phyloP scores from a whole-genome alignment of 768 basidiomycete genomes.

The Lactarius trivialis region DNA sequence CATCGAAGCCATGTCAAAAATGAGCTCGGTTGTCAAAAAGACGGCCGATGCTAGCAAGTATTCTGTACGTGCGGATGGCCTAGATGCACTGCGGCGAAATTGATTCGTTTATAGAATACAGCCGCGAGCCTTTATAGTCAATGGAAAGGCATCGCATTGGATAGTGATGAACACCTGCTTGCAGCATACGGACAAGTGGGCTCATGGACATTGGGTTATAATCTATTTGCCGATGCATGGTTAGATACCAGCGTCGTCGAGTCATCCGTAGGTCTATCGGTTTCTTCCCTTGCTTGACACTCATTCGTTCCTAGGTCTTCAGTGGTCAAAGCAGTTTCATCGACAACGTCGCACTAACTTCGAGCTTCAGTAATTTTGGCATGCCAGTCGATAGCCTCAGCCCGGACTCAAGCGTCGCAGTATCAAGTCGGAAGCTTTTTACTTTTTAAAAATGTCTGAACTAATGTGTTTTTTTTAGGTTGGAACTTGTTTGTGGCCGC shows the following conservation, averaged over 20 bases:
- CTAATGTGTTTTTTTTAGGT: slow-evolving; percentile 1
- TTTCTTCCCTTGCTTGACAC: background rate
- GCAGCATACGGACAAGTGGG: background rate
- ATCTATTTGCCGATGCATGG: slow-evolving; percentile 55
- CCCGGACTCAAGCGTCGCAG: background rate
- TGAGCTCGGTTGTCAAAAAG: slow-evolving; percentile 32
- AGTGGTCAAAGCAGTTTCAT: slow-evolving; percentile 1
- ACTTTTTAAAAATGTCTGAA: background rate
- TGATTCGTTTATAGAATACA: slow-evolving; percentile 2
- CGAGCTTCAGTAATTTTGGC: slow-evolving; percentile 6
- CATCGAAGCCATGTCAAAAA: slow-evolving; percentile 56
- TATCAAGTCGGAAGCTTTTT: background rate
- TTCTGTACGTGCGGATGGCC: slow-evolving; percentile 21
- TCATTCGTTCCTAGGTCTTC: slow-evolving; percentile 10
- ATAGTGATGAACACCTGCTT: slow-evolving; percentile 6
- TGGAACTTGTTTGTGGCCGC: background rate
- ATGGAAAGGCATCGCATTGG: slow-evolving; percentile 13
- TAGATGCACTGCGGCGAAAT: background rate
- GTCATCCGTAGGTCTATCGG: slow-evolving; percentile 6
- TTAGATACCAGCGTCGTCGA: slow-evolving; percentile 47
- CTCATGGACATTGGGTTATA: slow-evolving; percentile 58
- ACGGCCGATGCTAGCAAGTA: slow-evolving; percentile 24
- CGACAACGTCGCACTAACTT: background rate
- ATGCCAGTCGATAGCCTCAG: slow-evolving; percentile 7
- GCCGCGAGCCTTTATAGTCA: slow-evolving; percentile 1